Base-by-base conservation (phyloP, 306 rosid species). In the Vigna nakashimae region DNA sequence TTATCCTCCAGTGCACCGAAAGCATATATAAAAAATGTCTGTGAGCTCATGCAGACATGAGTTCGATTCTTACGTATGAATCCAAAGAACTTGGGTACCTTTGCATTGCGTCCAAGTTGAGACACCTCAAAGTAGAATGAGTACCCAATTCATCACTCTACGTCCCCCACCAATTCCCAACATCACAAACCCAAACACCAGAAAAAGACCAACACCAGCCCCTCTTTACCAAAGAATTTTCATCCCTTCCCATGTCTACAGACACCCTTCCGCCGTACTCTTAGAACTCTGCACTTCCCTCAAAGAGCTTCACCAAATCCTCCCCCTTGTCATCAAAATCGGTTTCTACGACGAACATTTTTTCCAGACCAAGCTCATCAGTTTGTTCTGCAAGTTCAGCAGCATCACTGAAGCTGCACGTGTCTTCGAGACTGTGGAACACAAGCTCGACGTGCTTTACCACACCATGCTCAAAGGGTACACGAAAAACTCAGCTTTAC, bases 391-490 rank as follows among this genome's bases (percentile, higher is more conserved):
- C 34, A 92, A 86, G 8, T 90, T 80, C 59, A 93, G 90, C 65
- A 80, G 85, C 83, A 75, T 89, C 11, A 2, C 2, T 42, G 97
- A 94, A 42, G 93, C 98, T 46, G 84, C 83, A 38, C 91, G 87
- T 32, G 97, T 92, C 56, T 94, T 92, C 45, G 88, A 94, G 42
- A 68, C 95, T 13, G 72, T 88, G 56, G 86, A 86, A 4, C 78
- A 73, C 36, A 92, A 94, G 58, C 82, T 90, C 14, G 97, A 94
- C 59, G 97, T 85, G 65, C 86, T 94, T 46, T 94, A 94, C 82
- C 97, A 92, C 62, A 94, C 98, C 6, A 71, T 94, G 87, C 91
- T 94, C 4, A 94, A 94, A 86, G 97, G 98, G 82, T 86, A 90
- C 49, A 91, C 88, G 2, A 92, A 88, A 86, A 89, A 84, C 85